Conservation (phyloP, 768 basidiomycete genomes). For the Strobilomyces dryophilus region DNA sequence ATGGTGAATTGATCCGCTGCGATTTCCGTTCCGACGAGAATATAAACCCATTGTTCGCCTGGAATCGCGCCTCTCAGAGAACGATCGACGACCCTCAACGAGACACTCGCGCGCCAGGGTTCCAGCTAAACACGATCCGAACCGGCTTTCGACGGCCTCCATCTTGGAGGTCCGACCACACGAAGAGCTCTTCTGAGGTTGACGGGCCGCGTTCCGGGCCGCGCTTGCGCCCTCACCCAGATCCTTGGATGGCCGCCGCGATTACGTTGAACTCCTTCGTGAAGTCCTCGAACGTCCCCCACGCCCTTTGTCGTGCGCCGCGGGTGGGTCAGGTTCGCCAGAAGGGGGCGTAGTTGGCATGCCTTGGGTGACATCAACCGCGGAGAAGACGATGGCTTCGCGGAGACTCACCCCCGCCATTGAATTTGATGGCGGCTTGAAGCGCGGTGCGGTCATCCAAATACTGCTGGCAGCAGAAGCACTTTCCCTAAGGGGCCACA, state of each 20-base stretch:
- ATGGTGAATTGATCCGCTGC: too few relatives aligned
- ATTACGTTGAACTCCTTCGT: constrained; percentile 81
- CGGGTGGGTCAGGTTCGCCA: constrained; percentile 87
- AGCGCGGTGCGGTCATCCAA: constrained; percentile 85
- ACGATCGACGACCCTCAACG: too few relatives aligned
- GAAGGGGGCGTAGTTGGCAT: constrained; percentile 94
- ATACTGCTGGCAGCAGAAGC: constrained; percentile 29
- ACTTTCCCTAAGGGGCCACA: constrained; percentile 26
- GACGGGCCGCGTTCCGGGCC: too few relatives aligned
- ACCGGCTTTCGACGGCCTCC: too few relatives aligned
- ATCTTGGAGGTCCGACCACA: constrained; percentile 55
- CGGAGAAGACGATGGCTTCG: constrained; percentile 11
- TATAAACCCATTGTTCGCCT: too few relatives aligned
- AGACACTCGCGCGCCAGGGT: too few relatives aligned
- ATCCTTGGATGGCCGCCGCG: constrained; percentile 85
- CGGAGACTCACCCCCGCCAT: constrained; percentile 77
- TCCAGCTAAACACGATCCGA: too few relatives aligned
- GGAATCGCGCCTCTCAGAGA: too few relatives aligned
- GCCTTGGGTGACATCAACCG: constrained; percentile 41
- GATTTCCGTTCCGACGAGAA: too few relatives aligned
- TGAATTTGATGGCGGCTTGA: constrained; percentile 91
- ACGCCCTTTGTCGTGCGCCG: constrained; percentile 48
- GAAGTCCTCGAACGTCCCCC: constrained; percentile 67
- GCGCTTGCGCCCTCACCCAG: constrained; percentile 94
- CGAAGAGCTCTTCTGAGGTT: too few relatives aligned